A percentile compares a stretch with the other conserved stretches of the same genome.
phyloP scores from a whole-genome alignment of 257 asterid genomes.

The Rhazya stricta region DNA sequence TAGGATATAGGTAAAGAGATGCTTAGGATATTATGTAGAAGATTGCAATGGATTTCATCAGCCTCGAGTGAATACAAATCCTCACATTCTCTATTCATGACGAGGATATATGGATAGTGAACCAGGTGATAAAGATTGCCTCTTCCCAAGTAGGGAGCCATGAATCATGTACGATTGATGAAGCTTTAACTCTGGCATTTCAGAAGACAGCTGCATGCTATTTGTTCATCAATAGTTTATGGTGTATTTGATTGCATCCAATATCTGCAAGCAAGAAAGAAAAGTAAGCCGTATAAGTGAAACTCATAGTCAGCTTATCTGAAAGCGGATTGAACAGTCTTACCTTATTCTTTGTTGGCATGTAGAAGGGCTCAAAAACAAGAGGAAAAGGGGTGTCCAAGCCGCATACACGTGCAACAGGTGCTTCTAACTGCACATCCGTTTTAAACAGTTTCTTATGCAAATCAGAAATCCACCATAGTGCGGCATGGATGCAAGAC shows the following conservation, averaged over 20 bases:
- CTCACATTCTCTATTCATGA: too few relatives aligned
- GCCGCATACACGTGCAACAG: constrained; percentile 89
- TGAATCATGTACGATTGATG: not conserved
- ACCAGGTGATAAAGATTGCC: too few relatives aligned
- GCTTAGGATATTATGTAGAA: not conserved
- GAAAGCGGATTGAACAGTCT: not conserved
- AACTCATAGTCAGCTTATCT: not conserved
- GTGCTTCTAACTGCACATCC: constrained; percentile 77
- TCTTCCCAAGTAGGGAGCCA: not conserved
- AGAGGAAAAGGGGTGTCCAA: constrained; percentile 95
- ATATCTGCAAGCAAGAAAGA: constrained; percentile 44
- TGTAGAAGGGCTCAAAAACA: constrained; percentile 85
- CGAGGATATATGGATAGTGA: too few relatives aligned
- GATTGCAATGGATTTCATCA: not conserved
- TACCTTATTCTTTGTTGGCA: constrained; percentile 94
- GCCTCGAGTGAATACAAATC: not conserved
- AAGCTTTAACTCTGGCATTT: not conserved
- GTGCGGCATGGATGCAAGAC: not conserved
- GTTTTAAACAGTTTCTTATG: not conserved
- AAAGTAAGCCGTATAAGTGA: not conserved
- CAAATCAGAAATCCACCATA: not conserved
- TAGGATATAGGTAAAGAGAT: not conserved
- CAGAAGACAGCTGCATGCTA: not conserved
- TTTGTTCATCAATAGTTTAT: constrained; percentile 42
- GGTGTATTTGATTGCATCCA: constrained; percentile 87